Evolutionary conservation across 495 filamentous ascomycete species (phyloP).

Genomic region (Penicillium arizonense): DNA sequence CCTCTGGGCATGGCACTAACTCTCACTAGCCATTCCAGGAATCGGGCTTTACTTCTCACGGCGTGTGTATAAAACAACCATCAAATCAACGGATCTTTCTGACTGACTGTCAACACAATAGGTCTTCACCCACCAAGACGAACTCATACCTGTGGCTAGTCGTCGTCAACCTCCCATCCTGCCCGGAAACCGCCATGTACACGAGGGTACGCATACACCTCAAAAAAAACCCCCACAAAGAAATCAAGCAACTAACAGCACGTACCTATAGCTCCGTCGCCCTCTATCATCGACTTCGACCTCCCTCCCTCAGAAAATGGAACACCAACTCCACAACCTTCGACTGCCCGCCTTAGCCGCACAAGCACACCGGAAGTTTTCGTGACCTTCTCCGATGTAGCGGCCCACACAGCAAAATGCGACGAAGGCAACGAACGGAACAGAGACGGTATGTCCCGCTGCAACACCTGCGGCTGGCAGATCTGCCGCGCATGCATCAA

Average conservation of each 20-base stretch:
- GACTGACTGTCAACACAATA: background rate
- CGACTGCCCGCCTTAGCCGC: background rate
- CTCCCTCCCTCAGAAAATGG: no score
- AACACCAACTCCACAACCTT: background rate
- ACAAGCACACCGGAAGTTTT: background rate
- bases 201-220: no score
- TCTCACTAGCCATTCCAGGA: background rate
- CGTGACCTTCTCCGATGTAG: slow-evolving; percentile 31
- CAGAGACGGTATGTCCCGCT: slow-evolving; percentile 41
- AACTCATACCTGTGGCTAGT: no score
- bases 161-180: no score
- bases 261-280: background rate
- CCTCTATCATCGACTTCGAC: background rate
- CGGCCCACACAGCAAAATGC: slow-evolving; percentile 51
- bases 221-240: no score
- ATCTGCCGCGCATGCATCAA: slow-evolving; percentile 40
- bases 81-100: background rate
- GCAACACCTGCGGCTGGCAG: slow-evolving; percentile 44
- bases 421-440: slow-evolving; percentile 49
- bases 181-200: no score
- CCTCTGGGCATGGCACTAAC: background rate
- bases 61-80: background rate
- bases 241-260: no score
- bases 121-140: background rate
- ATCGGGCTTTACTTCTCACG: background rate